These are phyloP conservation scores for Aspergillus pseudoterreus DNA, from an alignment of 2,329 filamentous ascomycete species.

Conservation along the genomic window DNA sequence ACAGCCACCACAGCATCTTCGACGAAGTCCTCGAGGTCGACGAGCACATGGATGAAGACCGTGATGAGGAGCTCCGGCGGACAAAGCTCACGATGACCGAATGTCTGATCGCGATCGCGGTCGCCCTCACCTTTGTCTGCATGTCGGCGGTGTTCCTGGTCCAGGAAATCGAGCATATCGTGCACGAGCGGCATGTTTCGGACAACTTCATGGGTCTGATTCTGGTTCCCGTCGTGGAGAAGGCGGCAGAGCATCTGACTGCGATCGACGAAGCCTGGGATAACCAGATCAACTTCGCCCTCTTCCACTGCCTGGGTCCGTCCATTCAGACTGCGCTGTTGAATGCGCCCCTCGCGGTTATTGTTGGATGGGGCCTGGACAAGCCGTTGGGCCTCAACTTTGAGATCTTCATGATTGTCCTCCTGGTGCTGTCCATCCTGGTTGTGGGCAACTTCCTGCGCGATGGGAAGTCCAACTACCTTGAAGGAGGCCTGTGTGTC, in stretches of 20 bases:
- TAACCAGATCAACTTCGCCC: constrained; percentile 70
- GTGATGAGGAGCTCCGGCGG: constrained; percentile 57
- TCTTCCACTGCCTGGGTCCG: constrained; percentile 80
- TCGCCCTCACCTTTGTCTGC: constrained; percentile 67
- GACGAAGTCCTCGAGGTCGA: constrained; percentile 69
- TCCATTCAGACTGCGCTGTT: constrained; percentile 87
- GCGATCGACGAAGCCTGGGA: constrained; percentile 77
- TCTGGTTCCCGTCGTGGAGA: constrained; percentile 75
- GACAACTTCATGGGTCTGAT: constrained; percentile 68
- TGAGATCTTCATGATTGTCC: constrained; percentile 77
- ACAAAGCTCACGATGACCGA: constrained; percentile 73
- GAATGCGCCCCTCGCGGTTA: constrained; percentile 77
- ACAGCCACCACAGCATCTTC: constrained; percentile 73
- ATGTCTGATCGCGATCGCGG: constrained; percentile 60
- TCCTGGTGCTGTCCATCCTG: constrained; percentile 78
- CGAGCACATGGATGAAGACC: constrained; percentile 64
- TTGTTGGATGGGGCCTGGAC: constrained; percentile 75
- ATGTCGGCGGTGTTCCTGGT: constrained; percentile 72
- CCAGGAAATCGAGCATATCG: constrained; percentile 64
- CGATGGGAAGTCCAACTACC: constrained; percentile 85
- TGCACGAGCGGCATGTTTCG: constrained; percentile 48
- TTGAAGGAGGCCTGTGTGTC: constrained; percentile 79
- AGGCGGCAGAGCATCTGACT: constrained; percentile 79
- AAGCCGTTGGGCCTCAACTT: constrained; percentile 77
- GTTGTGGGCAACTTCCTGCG: constrained; percentile 84